Percentiles rank a stretch among this genome's conserved stretches.
Evolutionary conservation across 2,329 filamentous ascomycete species (phyloP).

Genomic region (Proliferodiscus dingleyae): DNA sequence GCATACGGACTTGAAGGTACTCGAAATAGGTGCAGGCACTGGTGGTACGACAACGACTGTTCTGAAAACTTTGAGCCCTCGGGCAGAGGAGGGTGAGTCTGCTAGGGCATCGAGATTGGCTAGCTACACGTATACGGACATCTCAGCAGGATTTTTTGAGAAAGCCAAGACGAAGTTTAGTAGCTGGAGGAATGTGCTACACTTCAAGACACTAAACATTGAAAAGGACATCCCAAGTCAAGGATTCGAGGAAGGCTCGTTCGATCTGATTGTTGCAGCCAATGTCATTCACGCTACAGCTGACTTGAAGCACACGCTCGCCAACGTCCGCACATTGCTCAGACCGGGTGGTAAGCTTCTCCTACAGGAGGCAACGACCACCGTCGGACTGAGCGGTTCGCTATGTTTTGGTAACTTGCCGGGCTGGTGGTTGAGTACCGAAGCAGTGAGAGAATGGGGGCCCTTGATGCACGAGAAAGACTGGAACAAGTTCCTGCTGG

Average conservation of each 20-base stretch:
- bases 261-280: neutral
- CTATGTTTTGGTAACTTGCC: too few relatives aligned
- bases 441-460: neutral
- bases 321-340: constrained; percentile 1
- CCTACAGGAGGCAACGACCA: too few relatives aligned
- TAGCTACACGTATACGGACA: neutral
- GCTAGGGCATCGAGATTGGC: neutral
- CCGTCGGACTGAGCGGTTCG: too few relatives aligned
- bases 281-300: neutral
- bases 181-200: neutral
- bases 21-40: constrained; percentile 20
- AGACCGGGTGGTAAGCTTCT: neutral
- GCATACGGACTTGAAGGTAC: constrained; percentile 14
- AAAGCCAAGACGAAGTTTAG: neutral
- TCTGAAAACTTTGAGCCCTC: constrained; percentile 11
- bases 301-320: neutral
- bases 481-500: constrained; percentile 27
- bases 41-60: constrained; percentile 6
- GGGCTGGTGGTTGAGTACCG: too few relatives aligned
- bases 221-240: neutral
- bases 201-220: neutral
- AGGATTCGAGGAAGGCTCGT: neutral
- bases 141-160: neutral
- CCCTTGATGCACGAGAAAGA: constrained; percentile 12
- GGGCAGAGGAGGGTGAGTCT: neutral